Conservation (phyloP, 768 basidiomycete species). For the Russula foetens region DNA sequence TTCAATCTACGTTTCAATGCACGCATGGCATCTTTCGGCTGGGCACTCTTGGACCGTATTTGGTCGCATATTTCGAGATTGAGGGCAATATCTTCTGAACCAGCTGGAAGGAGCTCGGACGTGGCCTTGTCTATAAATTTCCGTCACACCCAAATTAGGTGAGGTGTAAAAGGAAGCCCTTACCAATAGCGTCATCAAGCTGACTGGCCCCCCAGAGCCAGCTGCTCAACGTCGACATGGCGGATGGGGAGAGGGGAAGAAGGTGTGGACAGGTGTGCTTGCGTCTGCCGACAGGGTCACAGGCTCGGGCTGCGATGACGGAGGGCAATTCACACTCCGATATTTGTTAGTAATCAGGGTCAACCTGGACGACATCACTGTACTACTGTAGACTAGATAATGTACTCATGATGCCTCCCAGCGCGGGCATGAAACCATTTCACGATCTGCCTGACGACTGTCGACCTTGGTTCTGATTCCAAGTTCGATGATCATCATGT, state of each 20-base stretch:
- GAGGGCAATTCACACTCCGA: conserved; percentile 10
- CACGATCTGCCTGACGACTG: neutral
- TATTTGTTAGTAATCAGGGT: neutral
- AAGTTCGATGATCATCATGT: neutral
- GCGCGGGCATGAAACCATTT: neutral
- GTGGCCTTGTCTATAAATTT: conserved; percentile 76
- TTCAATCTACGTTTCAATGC: conserved; percentile 79
- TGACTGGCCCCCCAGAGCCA: conserved; percentile 21
- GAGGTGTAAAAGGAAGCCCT: neutral
- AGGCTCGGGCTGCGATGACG: neutral
- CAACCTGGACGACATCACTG: too few species aligned
- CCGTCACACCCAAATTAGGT: neutral
- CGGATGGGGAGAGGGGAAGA: neutral
- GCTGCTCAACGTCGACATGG: conserved; percentile 18
- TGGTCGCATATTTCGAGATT: conserved; percentile 96
- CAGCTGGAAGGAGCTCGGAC: conserved; percentile 76
- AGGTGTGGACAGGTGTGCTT: neutral
- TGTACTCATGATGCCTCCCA: neutral
- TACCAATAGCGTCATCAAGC: conserved; percentile 20
- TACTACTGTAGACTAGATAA: too few species aligned
- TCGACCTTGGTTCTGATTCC: neutral
- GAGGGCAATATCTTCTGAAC: conserved; percentile 83
- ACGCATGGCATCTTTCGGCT: conserved; percentile 81
- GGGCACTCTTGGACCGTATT: conserved; percentile 84
- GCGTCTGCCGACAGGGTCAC: neutral